Evolutionary conservation across 805 yeast species (phyloP).

Genomic region (Danielia reshetovae): DNA sequence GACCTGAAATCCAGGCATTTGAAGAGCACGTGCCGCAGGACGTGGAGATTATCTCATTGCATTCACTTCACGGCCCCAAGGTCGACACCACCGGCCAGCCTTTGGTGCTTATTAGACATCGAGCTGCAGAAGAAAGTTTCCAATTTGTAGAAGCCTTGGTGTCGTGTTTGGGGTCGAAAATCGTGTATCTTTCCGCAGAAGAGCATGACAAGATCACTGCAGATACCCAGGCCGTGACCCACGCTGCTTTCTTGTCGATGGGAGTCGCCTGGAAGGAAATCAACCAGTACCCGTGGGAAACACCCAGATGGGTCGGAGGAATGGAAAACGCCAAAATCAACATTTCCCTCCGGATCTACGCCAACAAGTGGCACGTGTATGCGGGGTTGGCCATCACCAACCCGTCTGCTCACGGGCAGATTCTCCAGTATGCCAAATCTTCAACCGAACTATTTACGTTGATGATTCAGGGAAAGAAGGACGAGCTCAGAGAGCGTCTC

Average conservation of each 20-base stretch:
- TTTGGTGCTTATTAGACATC: conserved; percentile 75
- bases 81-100: conserved; percentile 92
- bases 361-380: conserved; percentile 97
- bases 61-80: conserved; percentile 91
- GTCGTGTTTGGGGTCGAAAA: conserved; percentile 71
- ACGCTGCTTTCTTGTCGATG: conserved; percentile 95
- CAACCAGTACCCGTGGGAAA: conserved; percentile 88
- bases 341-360: conserved; percentile 82
- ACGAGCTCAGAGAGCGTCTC: conserved; percentile 57
- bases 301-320: conserved; percentile 85
- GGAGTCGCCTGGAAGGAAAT: conserved; percentile 90
- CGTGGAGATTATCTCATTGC: conserved; percentile 79
- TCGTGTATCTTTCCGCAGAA: conserved; percentile 72
- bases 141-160: conserved; percentile 60
- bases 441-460: conserved; percentile 78
- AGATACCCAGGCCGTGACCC: conserved; percentile 97
- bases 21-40: conserved; percentile 73
- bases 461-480: conserved; percentile 66
- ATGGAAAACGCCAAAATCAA: conserved; percentile 94
- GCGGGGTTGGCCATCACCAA: conserved; percentile 96
- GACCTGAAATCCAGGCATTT: conserved; percentile 84
- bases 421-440: conserved; percentile 82
- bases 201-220: conserved; percentile 96
- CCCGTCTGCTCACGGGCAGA: conserved; percentile 90
- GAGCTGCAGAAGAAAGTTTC: conserved; percentile 54